phyloP scores from a whole-genome alignment of 176 grass and related monocot species.

The Puccinellia tenuiflora region DNA sequence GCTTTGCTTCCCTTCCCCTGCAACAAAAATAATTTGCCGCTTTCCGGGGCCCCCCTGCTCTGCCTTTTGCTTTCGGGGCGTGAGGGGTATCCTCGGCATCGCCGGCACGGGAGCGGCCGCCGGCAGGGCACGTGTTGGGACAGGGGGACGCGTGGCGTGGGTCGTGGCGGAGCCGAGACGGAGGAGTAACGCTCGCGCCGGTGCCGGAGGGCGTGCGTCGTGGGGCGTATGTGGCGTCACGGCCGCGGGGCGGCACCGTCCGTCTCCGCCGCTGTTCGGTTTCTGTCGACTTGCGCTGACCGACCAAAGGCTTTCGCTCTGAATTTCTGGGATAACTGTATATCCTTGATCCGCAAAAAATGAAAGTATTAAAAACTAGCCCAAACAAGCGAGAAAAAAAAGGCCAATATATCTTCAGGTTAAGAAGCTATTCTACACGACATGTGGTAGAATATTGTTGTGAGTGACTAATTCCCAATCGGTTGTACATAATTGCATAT shows the following conservation, averaged over 20 bases:
- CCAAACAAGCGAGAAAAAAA: too few relatives aligned
- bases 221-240: not conserved
- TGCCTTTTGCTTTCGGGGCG: constrained; percentile 36
- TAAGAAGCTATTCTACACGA: too few relatives aligned
- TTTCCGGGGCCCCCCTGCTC: not conserved
- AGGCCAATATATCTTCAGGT: too few relatives aligned
- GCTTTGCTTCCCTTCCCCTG: not conserved
- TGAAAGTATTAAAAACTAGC: too few relatives aligned
- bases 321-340: too few relatives aligned
- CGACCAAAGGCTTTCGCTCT: not conserved
- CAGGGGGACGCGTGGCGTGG: constrained; percentile 28
- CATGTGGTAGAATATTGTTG: too few relatives aligned
- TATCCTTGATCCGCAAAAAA: too few relatives aligned
- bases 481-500: too few relatives aligned
- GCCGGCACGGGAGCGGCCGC: not conserved
- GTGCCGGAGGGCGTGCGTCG: not conserved
- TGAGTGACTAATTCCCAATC: too few relatives aligned
- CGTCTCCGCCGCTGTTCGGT: not conserved
- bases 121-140: constrained; percentile 11
- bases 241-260: not conserved
- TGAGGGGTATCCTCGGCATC: constrained; percentile 28
- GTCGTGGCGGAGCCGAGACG: not conserved
- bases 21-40: not conserved
- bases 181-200: not conserved
- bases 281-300: not conserved